Evolutionary conservation across 1,284 basidiomycete genomes (phyloP), one percentile per base, ranked within the genome.

Genomic region (Austroboletus novae-zelandiae): DNA sequence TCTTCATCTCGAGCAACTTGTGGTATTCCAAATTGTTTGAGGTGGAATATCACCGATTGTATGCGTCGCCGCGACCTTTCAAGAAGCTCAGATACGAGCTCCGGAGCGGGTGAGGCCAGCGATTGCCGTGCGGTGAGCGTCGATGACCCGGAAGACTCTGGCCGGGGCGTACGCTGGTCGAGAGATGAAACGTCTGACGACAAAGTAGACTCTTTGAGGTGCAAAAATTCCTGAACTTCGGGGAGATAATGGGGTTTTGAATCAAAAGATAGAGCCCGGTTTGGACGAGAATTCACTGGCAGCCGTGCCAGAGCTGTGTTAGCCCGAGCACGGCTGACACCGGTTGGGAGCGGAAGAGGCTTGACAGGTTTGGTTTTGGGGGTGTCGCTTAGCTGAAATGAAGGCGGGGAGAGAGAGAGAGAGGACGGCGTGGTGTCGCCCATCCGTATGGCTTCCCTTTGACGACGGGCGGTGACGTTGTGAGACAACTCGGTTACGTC

Each of bases 1-100:
- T 56, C 57, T 45, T 69, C 66, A 39, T 69, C 66, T 14, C 48
- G 53, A 5, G 46, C 30, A 23, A 48, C 41, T 25, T 56, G 60
- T 9, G 64, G 64, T 13, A 68, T 53, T 27, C 64, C 67, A 41
- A 60, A 66, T 27, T 69, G 62, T 39, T 55, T 53, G 8, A 66
- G 51, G 42, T 68, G 54, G 5, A 65, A 52, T 29, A 58, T 54
- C 4, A 66, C 63, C 11, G 66, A 48, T 40, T 58, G 55, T 54
- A 69, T 67, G 53, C 52, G 56, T 17, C 51, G 42, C 11, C 36
- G 57, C 34, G 62, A 45, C 23, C 50, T 56, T 32, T 68, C 47
- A 18, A 69, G 42, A 42, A 66, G 62, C 27, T 66, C 58, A 1
- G 67, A 57, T 35, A 69, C 63, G 17, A 57, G 52, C 36, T 64